Conservation (phyloP, 2,329 filamentous ascomycete species). For the Penicillium griseofulvum region DNA sequence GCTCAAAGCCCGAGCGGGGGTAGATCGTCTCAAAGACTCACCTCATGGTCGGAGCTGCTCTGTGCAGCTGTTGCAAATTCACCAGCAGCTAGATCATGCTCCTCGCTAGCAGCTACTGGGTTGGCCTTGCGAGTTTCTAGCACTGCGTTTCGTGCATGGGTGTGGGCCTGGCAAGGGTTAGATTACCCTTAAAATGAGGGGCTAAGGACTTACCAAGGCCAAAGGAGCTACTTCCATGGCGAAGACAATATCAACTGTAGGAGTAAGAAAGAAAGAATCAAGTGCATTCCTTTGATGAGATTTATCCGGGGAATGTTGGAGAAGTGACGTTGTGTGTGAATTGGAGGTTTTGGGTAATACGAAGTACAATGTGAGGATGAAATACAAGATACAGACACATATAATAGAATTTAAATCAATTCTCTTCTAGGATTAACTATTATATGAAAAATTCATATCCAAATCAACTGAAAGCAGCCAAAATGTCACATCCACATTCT, state of each 20-base stretch:
- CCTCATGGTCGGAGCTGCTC: constrained; percentile 62
- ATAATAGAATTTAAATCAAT: too few relatives aligned
- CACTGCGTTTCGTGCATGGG: constrained; percentile 81
- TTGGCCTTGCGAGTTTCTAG: constrained; percentile 66
- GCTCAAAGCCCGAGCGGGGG: background rate
- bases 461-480: constrained; percentile 11
- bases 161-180: constrained; percentile 63
- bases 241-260: background rate
- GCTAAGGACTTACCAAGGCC: constrained; percentile 52
- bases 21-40: constrained; percentile 26
- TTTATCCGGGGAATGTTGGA: constrained; percentile 2
- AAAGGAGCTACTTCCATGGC: constrained; percentile 69
- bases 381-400: background rate
- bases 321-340: constrained; percentile 6
- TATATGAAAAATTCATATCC: too few relatives aligned
- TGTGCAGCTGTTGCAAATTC: constrained; percentile 84
- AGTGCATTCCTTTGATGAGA: background rate
- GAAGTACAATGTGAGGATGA: background rate
- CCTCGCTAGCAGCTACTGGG: constrained; percentile 77
- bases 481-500: constrained; percentile 17
- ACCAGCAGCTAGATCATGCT: constrained; percentile 82
- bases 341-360: background rate
- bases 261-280: background rate
- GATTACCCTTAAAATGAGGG: constrained; percentile 2
- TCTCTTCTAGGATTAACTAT: too few relatives aligned